Conservation (phyloP, 345 rosid species). For the Pugionium cornutum region DNA sequence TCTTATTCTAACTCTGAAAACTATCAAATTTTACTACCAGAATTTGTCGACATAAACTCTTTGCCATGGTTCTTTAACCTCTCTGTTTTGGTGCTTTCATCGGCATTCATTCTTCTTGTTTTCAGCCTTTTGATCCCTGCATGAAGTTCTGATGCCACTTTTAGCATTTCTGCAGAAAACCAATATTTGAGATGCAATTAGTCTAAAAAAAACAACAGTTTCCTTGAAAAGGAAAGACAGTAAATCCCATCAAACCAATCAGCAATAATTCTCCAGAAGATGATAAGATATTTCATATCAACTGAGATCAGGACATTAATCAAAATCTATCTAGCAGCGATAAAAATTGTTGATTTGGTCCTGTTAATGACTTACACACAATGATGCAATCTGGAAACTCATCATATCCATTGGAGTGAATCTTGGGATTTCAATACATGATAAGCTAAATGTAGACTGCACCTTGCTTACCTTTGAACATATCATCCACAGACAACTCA, state of each 20-base stretch:
- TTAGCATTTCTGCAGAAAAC: constrained; percentile 58
- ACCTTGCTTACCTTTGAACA: constrained; percentile 60
- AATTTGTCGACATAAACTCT: constrained; percentile 35
- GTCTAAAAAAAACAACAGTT: constrained; percentile 9
- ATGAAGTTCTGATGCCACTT: constrained; percentile 59
- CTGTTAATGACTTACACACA: not conserved
- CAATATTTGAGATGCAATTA: not conserved
- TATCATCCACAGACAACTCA: constrained; percentile 46
- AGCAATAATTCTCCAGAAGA: no score
- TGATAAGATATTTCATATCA: no score
- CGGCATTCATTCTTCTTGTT: constrained; percentile 39
- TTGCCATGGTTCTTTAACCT: constrained; percentile 41
- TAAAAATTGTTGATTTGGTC: not conserved
- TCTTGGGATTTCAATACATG: constrained; percentile 5
- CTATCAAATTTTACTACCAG: constrained; percentile 17
- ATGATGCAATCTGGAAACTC: constrained; percentile 14
- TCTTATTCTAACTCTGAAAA: not conserved
- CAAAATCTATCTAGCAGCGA: not conserved
- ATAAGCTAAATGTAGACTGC: constrained; percentile 14
- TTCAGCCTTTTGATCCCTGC: constrained; percentile 47
- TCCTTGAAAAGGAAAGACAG: not conserved
- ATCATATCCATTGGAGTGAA: not conserved
- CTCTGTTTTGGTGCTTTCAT: constrained; percentile 36
- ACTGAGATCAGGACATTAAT: not conserved
- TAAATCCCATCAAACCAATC: no score